Evolutionary conservation across 2,329 filamentous ascomycete species (phyloP).

Genomic region (Penicillium sp.): DNA sequence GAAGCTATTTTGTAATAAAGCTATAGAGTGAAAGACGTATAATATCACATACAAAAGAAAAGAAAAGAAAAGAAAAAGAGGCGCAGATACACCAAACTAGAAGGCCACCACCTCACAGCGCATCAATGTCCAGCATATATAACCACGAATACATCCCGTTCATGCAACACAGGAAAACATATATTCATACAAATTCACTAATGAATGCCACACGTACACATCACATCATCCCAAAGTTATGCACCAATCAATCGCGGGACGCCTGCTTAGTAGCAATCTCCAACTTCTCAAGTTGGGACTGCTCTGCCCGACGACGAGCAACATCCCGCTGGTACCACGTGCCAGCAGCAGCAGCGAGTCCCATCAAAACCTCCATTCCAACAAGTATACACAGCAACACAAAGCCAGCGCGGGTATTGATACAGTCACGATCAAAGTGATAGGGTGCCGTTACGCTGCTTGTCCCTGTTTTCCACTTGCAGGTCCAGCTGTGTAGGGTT

Average conservation of each 20-base stretch:
- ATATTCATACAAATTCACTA: background rate
- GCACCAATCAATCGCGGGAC: constrained; percentile 9
- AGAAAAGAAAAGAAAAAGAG: background rate
- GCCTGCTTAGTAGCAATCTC: constrained; percentile 27
- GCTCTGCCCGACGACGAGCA: constrained; percentile 25
- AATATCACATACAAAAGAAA: background rate
- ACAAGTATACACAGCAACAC: constrained; percentile 36
- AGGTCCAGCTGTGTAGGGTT: constrained; percentile 44
- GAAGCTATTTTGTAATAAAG: background rate
- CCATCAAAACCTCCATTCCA: constrained; percentile 36
- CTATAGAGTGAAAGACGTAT: background rate
- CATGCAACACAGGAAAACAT: background rate
- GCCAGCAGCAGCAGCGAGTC: constrained; percentile 29
- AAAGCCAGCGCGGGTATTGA: constrained; percentile 36
- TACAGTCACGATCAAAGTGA: constrained; percentile 40
- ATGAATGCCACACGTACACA: background rate
- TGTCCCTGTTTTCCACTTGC: constrained; percentile 35
- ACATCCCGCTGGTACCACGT: constrained; percentile 34
- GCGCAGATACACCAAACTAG: background rate
- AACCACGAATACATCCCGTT: constrained; percentile 11
- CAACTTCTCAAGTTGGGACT: constrained; percentile 28
- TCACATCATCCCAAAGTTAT: background rate
- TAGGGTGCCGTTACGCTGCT: constrained; percentile 26
- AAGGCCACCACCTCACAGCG: background rate
- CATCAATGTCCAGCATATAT: background rate